phyloP scores from a whole-genome alignment of 495 filamentous ascomycete genomes.

The Penicillium turbatum region DNA sequence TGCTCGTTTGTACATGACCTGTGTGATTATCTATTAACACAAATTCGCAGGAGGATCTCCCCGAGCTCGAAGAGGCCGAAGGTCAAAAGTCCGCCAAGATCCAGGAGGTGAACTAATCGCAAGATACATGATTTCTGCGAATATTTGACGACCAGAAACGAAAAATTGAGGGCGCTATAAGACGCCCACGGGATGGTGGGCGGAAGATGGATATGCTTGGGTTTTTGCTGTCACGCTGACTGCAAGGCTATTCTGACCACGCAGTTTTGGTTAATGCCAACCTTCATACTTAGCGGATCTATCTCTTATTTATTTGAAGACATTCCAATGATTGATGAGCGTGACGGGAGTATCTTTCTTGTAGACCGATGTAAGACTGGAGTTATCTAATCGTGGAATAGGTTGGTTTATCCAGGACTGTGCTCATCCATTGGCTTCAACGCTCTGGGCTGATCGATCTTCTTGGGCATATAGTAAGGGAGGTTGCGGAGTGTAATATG shows the following conservation, averaged over 20 bases:
- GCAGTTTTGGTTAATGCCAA: neutral
- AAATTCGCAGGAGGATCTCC: slow-evolving; percentile 55
- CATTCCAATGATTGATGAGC: slow-evolving; percentile 11
- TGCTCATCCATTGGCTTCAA: neutral
- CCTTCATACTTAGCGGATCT: neutral
- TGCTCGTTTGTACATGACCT: slow-evolving; percentile 35
- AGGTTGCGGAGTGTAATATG: no score
- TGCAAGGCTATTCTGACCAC: slow-evolving; percentile 11
- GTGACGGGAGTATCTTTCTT: neutral
- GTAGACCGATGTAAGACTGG: neutral
- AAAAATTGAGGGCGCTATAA: slow-evolving; percentile 21
- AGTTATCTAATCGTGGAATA: no score
- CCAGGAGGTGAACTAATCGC: slow-evolving; percentile 52
- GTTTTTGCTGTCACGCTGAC: slow-evolving; percentile 9
- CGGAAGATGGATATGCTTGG: slow-evolving; percentile 19
- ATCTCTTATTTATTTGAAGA: neutral
- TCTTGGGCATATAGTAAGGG: no score
- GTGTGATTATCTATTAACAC: slow-evolving; percentile 40
- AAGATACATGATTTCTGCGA: slow-evolving; percentile 14
- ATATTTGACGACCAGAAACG: slow-evolving; percentile 28
- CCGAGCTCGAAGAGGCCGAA: slow-evolving; percentile 52
- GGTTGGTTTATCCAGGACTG: no score
- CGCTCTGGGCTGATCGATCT: no score
- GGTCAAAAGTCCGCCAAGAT: slow-evolving; percentile 48
- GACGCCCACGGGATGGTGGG: slow-evolving; percentile 14